Percentiles rank a stretch among this genome's conserved stretches.
Evolutionary conservation across 139 green algal genomes (phyloP).

Genomic region (Ettlia oleoabundans): DNA sequence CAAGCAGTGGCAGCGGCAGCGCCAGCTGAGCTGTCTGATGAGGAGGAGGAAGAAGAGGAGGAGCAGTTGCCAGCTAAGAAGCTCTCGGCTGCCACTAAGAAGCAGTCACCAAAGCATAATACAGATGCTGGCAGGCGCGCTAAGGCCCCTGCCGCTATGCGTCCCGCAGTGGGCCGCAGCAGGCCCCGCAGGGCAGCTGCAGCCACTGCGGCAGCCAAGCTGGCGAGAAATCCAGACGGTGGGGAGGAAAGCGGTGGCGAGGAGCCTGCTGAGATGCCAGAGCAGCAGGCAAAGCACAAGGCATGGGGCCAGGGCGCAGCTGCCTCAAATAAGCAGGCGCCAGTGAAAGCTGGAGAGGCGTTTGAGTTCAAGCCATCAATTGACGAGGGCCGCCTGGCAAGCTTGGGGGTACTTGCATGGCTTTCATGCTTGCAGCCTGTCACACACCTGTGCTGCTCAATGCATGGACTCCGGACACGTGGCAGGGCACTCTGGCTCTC

Average conservation of each 20-base stretch:
- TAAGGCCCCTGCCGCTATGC: no score
- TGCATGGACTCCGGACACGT: no score
- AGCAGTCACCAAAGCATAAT: no score
- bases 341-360: not conserved
- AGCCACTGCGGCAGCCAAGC: not conserved
- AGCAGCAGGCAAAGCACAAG: not conserved
- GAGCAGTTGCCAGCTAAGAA: not conserved
- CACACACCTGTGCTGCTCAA: no score
- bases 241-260: no score
- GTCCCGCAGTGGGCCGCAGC: not conserved
- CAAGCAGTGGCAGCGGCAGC: not conserved
- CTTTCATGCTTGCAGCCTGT: no score
- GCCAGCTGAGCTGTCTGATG: not conserved
- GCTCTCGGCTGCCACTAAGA: not conserved
- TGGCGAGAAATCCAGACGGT: not conserved
- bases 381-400: not conserved
- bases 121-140: no score
- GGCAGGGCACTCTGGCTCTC: no score
- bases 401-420: no score
- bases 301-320: not conserved
- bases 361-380: not conserved
- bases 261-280: no score
- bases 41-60: not conserved
- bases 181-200: not conserved
- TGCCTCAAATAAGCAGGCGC: no score